Base-by-base conservation (phyloP, 352 stramenopile genomes). In the Globisporangium polare region DNA sequence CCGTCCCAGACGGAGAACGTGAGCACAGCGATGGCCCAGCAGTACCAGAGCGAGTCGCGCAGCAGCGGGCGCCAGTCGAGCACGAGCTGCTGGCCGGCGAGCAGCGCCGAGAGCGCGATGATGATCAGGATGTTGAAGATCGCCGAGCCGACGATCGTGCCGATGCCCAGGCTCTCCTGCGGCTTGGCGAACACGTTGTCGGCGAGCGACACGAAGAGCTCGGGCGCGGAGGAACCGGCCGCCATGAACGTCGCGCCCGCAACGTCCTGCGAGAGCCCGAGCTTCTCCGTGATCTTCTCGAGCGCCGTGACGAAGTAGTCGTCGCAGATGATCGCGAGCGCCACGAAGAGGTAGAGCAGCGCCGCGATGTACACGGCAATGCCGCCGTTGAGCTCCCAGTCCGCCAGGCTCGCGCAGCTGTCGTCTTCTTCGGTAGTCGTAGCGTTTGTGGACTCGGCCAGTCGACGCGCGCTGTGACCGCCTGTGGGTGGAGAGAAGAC, bases 61-160 rank as follows among this genome's bases (percentile, higher is more conserved):
- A 95, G 64, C 52, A 96, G 47, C 27, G 85, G 84, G 5, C 85
- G 81, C 75, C 83, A 92, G 68, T 90, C 80, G 10, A 96, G 76
- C 37, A 71, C 43, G 42, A 94, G 74, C 42, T 80, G 69, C 55
- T 88, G 71, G n/a, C 76, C 73, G 0, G 83, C 68, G 26, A 94
- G 71, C 42, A 92, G 62, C 31, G 80, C 79, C 26, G 83, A 92
- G n/a, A 92, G 69, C 42, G 85, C 79, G 33, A 92, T 90, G 68
- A 96, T 95, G 52, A 96, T 82, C 37, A 90, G 70, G 61, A 95
- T 91, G 56, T 90, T 92, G 62, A 96, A 94, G 61, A 96, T 93
- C 58, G 77, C 88, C 41, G 80, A 93, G 41, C 86, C 88, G n/a
- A 95, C 77, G 71, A 96, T 91, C 33, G 86, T 92, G 41, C 83